Conservation (phyloP, 78 protist genomes). For the Protostelium mycophagum region DNA sequence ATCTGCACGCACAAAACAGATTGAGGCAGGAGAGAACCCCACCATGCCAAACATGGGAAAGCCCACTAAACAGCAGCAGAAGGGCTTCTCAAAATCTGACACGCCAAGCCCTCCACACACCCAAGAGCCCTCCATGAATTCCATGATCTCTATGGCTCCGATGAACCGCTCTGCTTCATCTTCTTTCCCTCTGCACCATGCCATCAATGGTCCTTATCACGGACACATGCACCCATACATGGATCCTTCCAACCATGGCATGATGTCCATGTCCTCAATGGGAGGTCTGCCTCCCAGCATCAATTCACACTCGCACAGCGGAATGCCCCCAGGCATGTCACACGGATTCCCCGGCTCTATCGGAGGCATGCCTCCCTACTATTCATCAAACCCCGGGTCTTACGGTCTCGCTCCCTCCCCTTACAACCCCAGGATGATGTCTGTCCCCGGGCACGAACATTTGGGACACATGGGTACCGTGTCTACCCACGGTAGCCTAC, state of each 20-base stretch:
- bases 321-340: neutral
- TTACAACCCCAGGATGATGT: no score
- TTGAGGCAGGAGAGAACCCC: neutral
- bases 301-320: neutral
- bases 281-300: no score
- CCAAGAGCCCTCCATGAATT: slow-evolving; percentile 3
- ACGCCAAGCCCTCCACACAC: neutral
- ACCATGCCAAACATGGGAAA: neutral
- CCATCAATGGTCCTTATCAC: neutral
- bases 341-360: no score
- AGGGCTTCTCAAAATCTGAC: neutral
- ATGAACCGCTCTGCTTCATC: neutral
- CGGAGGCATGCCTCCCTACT: no score
- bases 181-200: neutral
- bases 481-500: neutral
- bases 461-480: neutral
- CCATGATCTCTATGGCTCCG: no score
- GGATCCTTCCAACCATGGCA: no score
- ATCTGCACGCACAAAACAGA: neutral
- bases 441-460: no score
- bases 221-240: neutral
- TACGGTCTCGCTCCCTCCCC: no score
- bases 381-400: no score
- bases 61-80: neutral
- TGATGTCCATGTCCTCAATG: no score